Percentiles rank a stretch among this genome's conserved stretches.
Conservation (phyloP, 2,329 filamentous ascomycete species). For the Coleophoma crateriformis region DNA sequence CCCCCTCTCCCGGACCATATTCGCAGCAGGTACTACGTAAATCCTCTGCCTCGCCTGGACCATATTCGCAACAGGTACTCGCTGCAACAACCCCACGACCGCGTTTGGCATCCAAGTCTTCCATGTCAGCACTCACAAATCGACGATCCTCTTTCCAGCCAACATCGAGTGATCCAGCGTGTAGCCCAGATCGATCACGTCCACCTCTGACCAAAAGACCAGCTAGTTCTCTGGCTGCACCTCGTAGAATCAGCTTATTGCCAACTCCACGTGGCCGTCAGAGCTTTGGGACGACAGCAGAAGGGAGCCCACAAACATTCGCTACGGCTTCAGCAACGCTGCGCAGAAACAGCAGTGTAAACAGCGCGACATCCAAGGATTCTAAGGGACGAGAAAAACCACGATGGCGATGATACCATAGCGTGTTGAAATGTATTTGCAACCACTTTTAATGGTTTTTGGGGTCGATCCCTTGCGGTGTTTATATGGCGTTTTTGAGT, state of each 20-base stretch:
- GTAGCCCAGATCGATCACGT: slow-evolving; percentile 16
- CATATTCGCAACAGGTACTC: slow-evolving; percentile 40
- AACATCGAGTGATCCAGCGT: slow-evolving; percentile 27
- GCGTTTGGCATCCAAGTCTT: slow-evolving; percentile 30
- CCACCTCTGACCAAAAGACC: slow-evolving; percentile 34
- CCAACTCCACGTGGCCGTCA: slow-evolving; percentile 33
- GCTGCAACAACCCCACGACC: slow-evolving; percentile 35
- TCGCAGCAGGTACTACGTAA: slow-evolving; percentile 41
- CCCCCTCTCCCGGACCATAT: slow-evolving; percentile 40
- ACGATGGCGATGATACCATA: slow-evolving; percentile 12
- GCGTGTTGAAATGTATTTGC: too few species aligned
- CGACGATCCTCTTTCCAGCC: slow-evolving; percentile 51
- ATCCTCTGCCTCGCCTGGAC: slow-evolving; percentile 41
- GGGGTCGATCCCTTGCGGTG: too few species aligned
- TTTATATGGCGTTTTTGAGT: too few species aligned
- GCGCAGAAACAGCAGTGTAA: slow-evolving; percentile 11
- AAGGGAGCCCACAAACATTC: slow-evolving; percentile 42
- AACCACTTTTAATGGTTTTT: too few species aligned
- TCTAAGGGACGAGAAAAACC: slow-evolving; percentile 18
- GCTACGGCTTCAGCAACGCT: slow-evolving; percentile 40
- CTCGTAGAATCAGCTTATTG: slow-evolving; percentile 47
- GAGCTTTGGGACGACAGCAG: slow-evolving; percentile 32
- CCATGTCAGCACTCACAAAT: slow-evolving; percentile 37
- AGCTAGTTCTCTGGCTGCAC: slow-evolving; percentile 49
- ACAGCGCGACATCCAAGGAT: slow-evolving; percentile 16